Base-by-base conservation (phyloP, 1,284 basidiomycete genomes). In the Boletus sp. region DNA sequence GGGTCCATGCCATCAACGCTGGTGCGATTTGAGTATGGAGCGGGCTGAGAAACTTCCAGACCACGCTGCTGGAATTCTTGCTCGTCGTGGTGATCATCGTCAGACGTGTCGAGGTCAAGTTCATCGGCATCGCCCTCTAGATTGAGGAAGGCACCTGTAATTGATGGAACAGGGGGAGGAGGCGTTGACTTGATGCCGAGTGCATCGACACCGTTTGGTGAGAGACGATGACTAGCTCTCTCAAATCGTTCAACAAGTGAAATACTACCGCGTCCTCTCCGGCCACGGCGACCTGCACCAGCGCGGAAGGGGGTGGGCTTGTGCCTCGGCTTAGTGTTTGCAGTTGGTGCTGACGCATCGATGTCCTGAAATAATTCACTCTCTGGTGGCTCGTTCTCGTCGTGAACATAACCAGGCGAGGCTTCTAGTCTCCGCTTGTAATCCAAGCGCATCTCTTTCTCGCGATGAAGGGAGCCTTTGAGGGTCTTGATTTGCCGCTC, bases 1-100 rank as follows among this genome's bases (percentile, higher is more conserved):
- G 89, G 89, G 56, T 91, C 89, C 84, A 91, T 88, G 33, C 88
- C 88, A 44, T 91, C 88, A 9, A 90, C 72, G 56, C 84, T 88
- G 2, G 77, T 76, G 27, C 74, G 71, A 52, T 82, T 84, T 3
- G 80, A 81, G 19, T 62, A 65, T 38, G 66, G 62, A 49, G 66
- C 64, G 39, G 62, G 56, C 14, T 71, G 72, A 2, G 76, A 75
- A 16, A 46, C 49, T 13, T 72, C 71, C 14, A 71, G 67, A 10
- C 72, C 63, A 17, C 57, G 62, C 14, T 69, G 66, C 12, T 66
- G 66, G 25, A 22, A 25, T 7, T 71, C 72, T 17, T 70, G 68
- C 7, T 69, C 67, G 3, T 68, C 57, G 10, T 70, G 72, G 8
- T 70, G 73, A 39, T 74, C 70, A 10, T 71, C 71, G 6, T 71